phyloP scores from a whole-genome alignment of 2,329 filamentous ascomycete species.

The Neonectria magnoliae region DNA sequence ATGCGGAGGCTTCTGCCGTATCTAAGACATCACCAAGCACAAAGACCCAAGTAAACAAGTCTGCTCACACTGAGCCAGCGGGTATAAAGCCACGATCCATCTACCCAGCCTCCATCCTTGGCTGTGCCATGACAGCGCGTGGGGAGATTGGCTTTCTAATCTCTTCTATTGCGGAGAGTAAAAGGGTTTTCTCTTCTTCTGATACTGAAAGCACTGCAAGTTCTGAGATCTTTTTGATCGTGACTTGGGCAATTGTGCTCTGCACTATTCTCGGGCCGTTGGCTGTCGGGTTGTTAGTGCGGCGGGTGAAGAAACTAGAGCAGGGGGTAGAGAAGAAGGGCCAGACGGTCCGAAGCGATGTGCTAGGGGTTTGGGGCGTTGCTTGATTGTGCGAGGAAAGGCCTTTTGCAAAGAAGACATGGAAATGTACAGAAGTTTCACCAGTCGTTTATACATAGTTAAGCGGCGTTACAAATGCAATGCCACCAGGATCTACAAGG shows the following conservation, averaged over 20 bases:
- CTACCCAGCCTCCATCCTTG: slow-evolving; percentile 74
- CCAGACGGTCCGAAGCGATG: not conserved
- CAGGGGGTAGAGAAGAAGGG: not conserved
- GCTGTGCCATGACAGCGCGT: slow-evolving; percentile 76
- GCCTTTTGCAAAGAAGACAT: too few species aligned
- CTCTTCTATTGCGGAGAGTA: slow-evolving; percentile 70
- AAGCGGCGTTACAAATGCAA: not conserved
- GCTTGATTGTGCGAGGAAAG: too few species aligned
- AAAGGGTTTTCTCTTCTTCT: slow-evolving; percentile 51
- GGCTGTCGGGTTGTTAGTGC: slow-evolving; percentile 58
- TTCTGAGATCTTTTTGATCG: slow-evolving; percentile 61
- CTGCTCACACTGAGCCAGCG: slow-evolving; percentile 20
- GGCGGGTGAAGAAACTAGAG: slow-evolving; percentile 50
- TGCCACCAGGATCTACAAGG: too few species aligned
- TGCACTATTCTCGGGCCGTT: slow-evolving; percentile 65
- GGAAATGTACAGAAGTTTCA: too few species aligned
- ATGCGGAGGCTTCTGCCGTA: not conserved
- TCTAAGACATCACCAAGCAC: not conserved
- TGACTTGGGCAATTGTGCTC: slow-evolving; percentile 65
- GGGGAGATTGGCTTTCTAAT: slow-evolving; percentile 85
- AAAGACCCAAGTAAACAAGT: not conserved
- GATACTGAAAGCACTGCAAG: slow-evolving; percentile 5
- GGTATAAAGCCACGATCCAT: slow-evolving; percentile 66
- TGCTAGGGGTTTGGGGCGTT: not conserved
- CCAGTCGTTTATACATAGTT: too few species aligned